Evolutionary conservation across 2,329 filamentous ascomycete genomes (phyloP).

Genomic region (Calonectria pseudoturangicola): DNA sequence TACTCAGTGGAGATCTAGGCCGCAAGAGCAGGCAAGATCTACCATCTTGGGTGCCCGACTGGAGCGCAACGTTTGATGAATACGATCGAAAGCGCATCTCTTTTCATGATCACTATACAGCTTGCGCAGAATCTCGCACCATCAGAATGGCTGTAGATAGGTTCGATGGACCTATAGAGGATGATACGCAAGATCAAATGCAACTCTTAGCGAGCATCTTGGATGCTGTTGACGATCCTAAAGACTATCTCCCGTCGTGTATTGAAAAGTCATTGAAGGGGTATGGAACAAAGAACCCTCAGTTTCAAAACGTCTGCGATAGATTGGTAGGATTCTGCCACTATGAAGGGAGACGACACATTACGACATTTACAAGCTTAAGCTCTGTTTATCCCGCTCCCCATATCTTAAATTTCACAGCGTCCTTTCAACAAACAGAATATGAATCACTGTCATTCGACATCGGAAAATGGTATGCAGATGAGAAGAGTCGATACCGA

Average conservation of each 20-base stretch:
- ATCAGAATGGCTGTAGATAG: neutral
- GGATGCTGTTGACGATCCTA: neutral
- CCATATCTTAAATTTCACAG: neutral
- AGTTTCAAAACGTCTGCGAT: neutral
- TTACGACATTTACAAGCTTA: neutral
- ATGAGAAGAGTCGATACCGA: neutral
- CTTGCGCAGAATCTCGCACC: neutral
- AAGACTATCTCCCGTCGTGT: neutral
- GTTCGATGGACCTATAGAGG: no score
- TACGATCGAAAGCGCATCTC: neutral
- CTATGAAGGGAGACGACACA: neutral
- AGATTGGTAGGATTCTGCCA: neutral
- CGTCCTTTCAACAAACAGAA: neutral
- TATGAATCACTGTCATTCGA: neutral
- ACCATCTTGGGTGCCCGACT: neutral
- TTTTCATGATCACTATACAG: neutral
- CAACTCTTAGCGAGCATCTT: neutral
- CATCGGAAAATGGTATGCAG: no score
- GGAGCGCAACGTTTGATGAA: constrained; percentile 1
- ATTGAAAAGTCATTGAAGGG: neutral
- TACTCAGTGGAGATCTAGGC: neutral
- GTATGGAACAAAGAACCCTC: neutral
- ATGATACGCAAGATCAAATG: neutral
- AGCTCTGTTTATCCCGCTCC: neutral
- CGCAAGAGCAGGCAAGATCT: neutral